Evolutionary conservation across 2,329 filamentous ascomycete species (phyloP), one percentile per base, ranked within the genome.

Genomic region (Verticillium tricorpus): DNA sequence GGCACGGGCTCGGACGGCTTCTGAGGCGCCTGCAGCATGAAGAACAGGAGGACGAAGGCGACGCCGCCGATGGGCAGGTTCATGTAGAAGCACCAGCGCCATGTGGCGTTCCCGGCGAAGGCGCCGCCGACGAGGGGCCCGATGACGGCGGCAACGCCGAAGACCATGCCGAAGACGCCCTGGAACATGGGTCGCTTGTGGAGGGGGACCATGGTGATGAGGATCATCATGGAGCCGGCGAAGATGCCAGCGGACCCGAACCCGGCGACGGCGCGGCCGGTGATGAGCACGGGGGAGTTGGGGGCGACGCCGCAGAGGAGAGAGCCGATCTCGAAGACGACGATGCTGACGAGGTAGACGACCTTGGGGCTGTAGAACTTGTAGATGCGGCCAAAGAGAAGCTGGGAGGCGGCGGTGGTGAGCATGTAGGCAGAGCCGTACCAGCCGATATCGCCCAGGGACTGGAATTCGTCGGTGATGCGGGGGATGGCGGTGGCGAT

Each of bases 401-500:
- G 72, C 66, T 82, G 79, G 19, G 78, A 81, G n/a, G 82, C 82
- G 7, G 82, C 80, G 2, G 83, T 83, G 14, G 85, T 86, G 65
- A 88, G 74, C 77, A 87, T 82, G 69, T 87, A 86, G 1, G 84
- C 80, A 40, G 83, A 84, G 5, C 82, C 85, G 70, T 88, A 88
- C 86, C 86, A 89, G 57, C 78, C 79, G 61, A 88, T 84, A 64
- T 89, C 86, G 2, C 81, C 80, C 2, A 87, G 72, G 59, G 83
- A 82, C 56, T 82, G 73, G 69, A 86, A 85, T 22, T 85, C 81
- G 66, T 84, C 77, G n/a, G 82, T 83, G 68, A 85, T 85, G 37
- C 75, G 72, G 1, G 83, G 82, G 28, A 84, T 79, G 12, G 83
- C 84, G 50, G 77, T 86, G 63, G 82, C 78, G 57, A 85, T 76